A percentile compares a stretch with the other conserved stretches of the same genome.
Evolutionary conservation across 1,139 yeast species (phyloP).

Genomic region (Diutina ranongensis): DNA sequence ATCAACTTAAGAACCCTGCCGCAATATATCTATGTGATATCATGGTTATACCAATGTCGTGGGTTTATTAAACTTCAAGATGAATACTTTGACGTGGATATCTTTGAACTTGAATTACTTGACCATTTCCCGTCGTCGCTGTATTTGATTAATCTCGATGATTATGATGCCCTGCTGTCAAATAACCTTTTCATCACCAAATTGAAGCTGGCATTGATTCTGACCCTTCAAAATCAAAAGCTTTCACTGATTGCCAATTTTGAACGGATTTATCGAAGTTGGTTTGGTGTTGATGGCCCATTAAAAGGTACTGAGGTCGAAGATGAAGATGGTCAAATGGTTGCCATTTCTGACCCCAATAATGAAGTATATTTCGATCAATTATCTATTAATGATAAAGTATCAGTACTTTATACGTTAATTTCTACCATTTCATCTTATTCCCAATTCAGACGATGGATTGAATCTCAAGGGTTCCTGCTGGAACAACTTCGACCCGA

Average conservation of each 20-base stretch:
- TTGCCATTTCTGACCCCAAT: slow-evolving; percentile 9
- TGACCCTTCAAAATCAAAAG: slow-evolving; percentile 21
- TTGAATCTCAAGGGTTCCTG: slow-evolving; percentile 28
- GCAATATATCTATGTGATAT: slow-evolving; percentile 33
- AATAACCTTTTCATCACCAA: slow-evolving; percentile 24
- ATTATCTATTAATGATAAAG: slow-evolving; percentile 30
- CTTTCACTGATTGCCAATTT: slow-evolving; percentile 14
- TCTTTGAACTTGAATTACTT: slow-evolving; percentile 43
- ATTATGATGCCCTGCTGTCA: slow-evolving; percentile 1
- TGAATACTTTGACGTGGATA: slow-evolving; percentile 41
- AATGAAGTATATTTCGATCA: slow-evolving; percentile 19
- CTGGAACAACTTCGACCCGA: slow-evolving; percentile 21
- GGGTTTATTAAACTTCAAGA: slow-evolving; percentile 30
- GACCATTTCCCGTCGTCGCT: slow-evolving; percentile 11
- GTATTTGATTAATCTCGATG: slow-evolving; percentile 10
- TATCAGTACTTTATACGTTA: slow-evolving; percentile 32
- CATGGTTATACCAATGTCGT: slow-evolving; percentile 39
- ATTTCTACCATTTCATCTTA: slow-evolving; percentile 26
- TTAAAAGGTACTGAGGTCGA: slow-evolving; percentile 16
- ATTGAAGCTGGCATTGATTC: slow-evolving; percentile 29
- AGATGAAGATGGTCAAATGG: slow-evolving; percentile 9
- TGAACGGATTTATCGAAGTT: slow-evolving; percentile 17
- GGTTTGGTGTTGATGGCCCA: slow-evolving; percentile 1
- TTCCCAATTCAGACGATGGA: slow-evolving; percentile 28
- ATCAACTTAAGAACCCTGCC: slow-evolving; percentile 17